These are phyloP conservation scores for Cucumis cinereus DNA, from an alignment of 306 rosid genomes.

Conservation along the genomic window DNA sequence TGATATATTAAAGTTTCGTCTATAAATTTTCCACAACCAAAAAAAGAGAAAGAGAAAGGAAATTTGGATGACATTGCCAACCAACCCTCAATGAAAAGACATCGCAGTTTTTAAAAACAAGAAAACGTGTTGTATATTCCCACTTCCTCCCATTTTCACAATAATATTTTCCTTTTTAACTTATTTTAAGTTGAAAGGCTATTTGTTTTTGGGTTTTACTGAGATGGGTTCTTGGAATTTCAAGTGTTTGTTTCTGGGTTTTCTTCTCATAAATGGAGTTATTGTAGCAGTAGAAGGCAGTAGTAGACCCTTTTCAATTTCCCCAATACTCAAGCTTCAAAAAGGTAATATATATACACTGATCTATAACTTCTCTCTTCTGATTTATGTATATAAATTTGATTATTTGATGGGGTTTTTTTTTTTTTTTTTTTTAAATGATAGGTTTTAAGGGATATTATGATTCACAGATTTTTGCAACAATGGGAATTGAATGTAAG, in stretches of 20 bases:
- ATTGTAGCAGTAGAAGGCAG: slow-evolving; percentile 4
- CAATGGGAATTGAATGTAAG: slow-evolving; percentile 28
- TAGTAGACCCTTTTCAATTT: slow-evolving; percentile 15
- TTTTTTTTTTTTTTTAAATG: too few species aligned
- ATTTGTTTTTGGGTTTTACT: neutral
- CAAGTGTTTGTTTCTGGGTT: slow-evolving; percentile 9
- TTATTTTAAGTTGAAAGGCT: too few species aligned
- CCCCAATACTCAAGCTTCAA: neutral
- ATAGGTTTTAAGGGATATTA: slow-evolving; percentile 10
- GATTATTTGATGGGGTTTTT: neutral
- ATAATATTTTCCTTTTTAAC: neutral
- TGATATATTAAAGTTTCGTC: neutral
- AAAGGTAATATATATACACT: neutral
- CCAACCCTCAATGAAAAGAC: neutral
- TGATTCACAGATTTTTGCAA: slow-evolving; percentile 12
- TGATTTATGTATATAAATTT: neutral
- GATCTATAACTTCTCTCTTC: too few species aligned
- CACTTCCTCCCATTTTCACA: neutral
- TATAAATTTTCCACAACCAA: neutral
- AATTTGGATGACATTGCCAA: neutral
- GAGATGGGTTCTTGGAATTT: neutral
- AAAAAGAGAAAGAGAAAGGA: neutral
- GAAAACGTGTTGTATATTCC: neutral
- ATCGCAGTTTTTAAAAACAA: neutral
- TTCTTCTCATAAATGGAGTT: slow-evolving; percentile 10